Evolutionary conservation across 192 early-diverging fungal species (phyloP).

Genomic region (Pilobolus umbonatus): DNA sequence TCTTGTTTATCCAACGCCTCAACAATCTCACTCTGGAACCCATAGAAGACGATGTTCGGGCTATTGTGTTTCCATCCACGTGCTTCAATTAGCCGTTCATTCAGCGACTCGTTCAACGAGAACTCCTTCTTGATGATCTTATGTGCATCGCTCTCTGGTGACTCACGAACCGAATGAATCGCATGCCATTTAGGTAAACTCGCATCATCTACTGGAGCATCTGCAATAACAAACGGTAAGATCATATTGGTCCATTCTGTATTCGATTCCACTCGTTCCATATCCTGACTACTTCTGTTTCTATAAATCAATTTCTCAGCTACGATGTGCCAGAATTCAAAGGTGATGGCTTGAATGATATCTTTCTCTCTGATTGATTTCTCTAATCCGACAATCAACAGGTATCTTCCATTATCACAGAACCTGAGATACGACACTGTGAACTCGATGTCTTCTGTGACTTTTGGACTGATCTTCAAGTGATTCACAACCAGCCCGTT

Average conservation of each 20-base stretch:
- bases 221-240: no score
- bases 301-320: not conserved
- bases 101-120: no score
- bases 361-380: no score
- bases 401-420: not conserved
- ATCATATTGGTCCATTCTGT: no score
- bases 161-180: no score
- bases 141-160: no score
- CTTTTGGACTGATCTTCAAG: not conserved
- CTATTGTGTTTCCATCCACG: not conserved
- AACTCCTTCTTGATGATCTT: no score
- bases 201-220: no score
- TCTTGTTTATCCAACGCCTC: not conserved
- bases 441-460: not conserved
- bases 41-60: not conserved
- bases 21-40: not conserved
- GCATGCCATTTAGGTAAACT: no score
- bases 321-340: slow-evolving; percentile 5
- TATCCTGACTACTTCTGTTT: no score
- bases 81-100: not conserved
- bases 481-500: not conserved
- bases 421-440: not conserved
- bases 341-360: not conserved
- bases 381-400: not conserved
- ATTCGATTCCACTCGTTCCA: no score